phyloP scores from a whole-genome alignment of 2,329 filamentous ascomycete genomes.

The Helminthosporium solani region DNA sequence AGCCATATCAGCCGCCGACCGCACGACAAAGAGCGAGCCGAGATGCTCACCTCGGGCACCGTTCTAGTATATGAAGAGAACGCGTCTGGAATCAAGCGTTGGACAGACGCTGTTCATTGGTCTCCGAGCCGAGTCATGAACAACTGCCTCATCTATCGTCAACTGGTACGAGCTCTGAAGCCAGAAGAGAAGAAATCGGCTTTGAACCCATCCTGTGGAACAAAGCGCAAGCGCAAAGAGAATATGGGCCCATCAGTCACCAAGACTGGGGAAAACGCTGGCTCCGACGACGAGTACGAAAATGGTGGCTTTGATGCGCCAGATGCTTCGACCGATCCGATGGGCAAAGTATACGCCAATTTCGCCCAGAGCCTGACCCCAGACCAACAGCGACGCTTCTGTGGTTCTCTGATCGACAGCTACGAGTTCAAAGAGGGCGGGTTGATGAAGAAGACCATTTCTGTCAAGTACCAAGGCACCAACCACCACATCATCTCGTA shows the following conservation, averaged over 20 bases:
- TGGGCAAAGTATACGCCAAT: constrained; percentile 39
- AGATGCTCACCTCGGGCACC: constrained; percentile 78
- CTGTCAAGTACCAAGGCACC: constrained; percentile 70
- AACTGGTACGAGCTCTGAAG: constrained; percentile 54
- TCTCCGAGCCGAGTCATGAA: constrained; percentile 82
- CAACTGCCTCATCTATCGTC: constrained; percentile 83
- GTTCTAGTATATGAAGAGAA: constrained; percentile 93
- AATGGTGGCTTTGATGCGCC: constrained; percentile 25
- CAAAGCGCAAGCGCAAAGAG: constrained; percentile 42
- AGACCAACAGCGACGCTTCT: constrained; percentile 60
- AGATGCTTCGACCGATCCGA: constrained; percentile 24
- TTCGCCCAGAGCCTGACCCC: constrained; percentile 43
- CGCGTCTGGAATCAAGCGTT: constrained; percentile 86
- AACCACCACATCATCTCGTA: constrained; percentile 88
- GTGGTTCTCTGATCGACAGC: constrained; percentile 84
- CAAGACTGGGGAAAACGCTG: constrained; percentile 32
- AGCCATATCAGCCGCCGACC: constrained; percentile 79
- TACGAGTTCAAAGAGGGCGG: constrained; percentile 84
- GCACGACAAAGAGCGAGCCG: constrained; percentile 76
- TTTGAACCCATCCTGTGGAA: constrained; percentile 37
- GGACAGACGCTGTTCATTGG: constrained; percentile 92
- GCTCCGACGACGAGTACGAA: constrained; percentile 39
- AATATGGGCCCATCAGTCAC: constrained; percentile 26
- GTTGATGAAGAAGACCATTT: constrained; percentile 91
- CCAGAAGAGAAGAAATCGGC: constrained; percentile 41